Evolutionary conservation across 2,329 filamentous ascomycete species (phyloP), one percentile per base, ranked within the genome.

Genomic region (Fusarium chlamydosporum): DNA sequence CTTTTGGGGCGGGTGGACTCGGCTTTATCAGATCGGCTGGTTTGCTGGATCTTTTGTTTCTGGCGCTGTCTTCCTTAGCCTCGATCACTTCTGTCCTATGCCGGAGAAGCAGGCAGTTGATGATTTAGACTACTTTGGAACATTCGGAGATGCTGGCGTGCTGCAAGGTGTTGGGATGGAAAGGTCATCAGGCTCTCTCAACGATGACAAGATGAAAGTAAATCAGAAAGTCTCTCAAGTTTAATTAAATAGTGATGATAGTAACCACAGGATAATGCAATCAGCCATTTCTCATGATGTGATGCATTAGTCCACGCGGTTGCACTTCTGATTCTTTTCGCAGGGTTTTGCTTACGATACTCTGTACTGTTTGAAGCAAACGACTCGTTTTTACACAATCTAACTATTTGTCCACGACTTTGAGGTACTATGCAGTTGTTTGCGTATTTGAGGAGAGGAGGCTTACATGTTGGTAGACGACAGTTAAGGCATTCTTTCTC

Each of bases 11-110:
- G 23, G 26, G 5, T 43, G 31, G 47, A 26, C 26, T 10, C 15
- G n/a, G 3, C 33, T 38, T 1, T 33, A 26, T 10, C 8, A 57
- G 31, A 33, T 37, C 7, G 18, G 46, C 1, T 53, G 46, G 47
- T 37, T 57, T 11, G 31, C 26, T 1, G 23, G 18, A 12, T 38
- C 18, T 16, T 26, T 37, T 7, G 31, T 43, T 3, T 42, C 26
- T 5, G 38, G 38, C 4, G 4, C 4, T 6, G 15, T 31, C 3
- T 53, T 33, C 18, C 16, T 43, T 2, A 3, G 38, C 5, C 15
- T 57, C 8, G 55, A 57, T n/a, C 26, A 26, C 29, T 16, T 43
- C 46, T 43, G 23, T 20, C 31, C 37, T 12, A 43, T 53, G 31
- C 38, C 33, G 0, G 26, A 45, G 3, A 20, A 43, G 4, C 3